Evolutionary conservation across 768 basidiomycete genomes (phyloP), one percentile per base, ranked within the genome.

Genomic region (Polyporus arcularius): DNA sequence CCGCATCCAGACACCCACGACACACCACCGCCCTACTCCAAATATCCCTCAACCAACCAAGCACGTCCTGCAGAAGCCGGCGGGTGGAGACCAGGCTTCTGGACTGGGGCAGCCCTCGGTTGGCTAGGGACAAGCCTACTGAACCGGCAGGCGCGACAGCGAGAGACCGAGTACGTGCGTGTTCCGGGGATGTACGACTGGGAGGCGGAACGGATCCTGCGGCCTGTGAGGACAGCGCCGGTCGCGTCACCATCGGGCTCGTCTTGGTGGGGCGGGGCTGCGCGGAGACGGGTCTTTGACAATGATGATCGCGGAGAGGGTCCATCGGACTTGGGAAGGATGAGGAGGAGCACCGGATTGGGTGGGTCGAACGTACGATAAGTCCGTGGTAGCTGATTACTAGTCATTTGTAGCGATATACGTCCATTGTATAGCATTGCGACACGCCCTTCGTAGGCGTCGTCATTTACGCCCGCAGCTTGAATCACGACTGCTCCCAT

Each of bases 21-120:
- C 32, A 75, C 79, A 2, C 79, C 81, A 0, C 86, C 89, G 21
- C 86, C 88, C 0, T 87, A 89, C 65, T 80, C 82, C 16, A 76
- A 75, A 52, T 55, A 70, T 55, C 28, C 60, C 10, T 56, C 67
- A 4, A 32, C 58, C 11, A 26, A 46, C 12, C 78, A 83, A 65
- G 64, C 76, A 38, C 35, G 71, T 73, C 15, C 60, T 57, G 9
- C 48, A 59, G 41, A 50, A 28, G 71, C 69, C 28, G 74, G 73
- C 43, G 76, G 77, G 35, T 86, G 85, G 84, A 72, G 76, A 43
- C 88, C 90, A 11, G 93, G 93, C 3, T 95, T 96, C 71, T 95
- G 88, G 90, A 88, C 90, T 1, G 94, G 94, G 3, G 85, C 90
- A 7, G 83, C 85, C 0, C 67, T 89, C 1, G 95, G 92, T 7